Evolutionary conservation across 2,329 filamentous ascomycete genomes (phyloP), one percentile per base, ranked within the genome.

Genomic region (Tympanopsis confertula): DNA sequence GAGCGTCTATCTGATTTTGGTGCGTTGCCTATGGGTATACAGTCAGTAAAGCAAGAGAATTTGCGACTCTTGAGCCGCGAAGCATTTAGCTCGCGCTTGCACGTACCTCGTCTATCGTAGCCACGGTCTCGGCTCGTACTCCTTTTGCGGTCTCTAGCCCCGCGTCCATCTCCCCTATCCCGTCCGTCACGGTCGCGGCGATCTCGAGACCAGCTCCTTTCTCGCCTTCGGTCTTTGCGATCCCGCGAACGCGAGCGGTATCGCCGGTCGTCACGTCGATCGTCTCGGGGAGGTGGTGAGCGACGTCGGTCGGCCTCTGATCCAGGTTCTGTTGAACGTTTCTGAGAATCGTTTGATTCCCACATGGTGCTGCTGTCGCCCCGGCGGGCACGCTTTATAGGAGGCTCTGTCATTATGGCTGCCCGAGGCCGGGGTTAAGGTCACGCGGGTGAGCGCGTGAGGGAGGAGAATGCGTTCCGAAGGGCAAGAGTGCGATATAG

Each of bases 191-290:
- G 37, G 35, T 58, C 57, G 10, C 54, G 52, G 24, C 56, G 52
- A 39, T 66, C 62, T 43, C 56, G 52, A 24, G 63, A 66, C 45
- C 58, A 54, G 48, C 59, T 65, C 40, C 60, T 52, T 29, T 65
- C 59, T 43, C 55, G 50, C 37, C 56, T 47, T 44, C 52, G 55
- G 14, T 61, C 56, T 7, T 36, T 24, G 5, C 15, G 15, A 33
- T 33, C 30, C 17, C 30, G 10, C 17, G 30, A 33, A 33, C 30
- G 30, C 7, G 30, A 33, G 15, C 30, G 30, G 15, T 33, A 13
- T 33, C 30, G 12, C 30, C 30, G 12, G 30, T 33, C 30, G 15
- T 33, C 30, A 17, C 30, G 30, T 15, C 30, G 10, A 33, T 33
- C 30, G 15, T 33, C 30, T 18, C 15, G 10, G 10, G 10, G 24